Evolutionary conservation across 2,329 filamentous ascomycete genomes (phyloP), one percentile per base, ranked within the genome.

Genomic region (Fusarium solani-melongenae): DNA sequence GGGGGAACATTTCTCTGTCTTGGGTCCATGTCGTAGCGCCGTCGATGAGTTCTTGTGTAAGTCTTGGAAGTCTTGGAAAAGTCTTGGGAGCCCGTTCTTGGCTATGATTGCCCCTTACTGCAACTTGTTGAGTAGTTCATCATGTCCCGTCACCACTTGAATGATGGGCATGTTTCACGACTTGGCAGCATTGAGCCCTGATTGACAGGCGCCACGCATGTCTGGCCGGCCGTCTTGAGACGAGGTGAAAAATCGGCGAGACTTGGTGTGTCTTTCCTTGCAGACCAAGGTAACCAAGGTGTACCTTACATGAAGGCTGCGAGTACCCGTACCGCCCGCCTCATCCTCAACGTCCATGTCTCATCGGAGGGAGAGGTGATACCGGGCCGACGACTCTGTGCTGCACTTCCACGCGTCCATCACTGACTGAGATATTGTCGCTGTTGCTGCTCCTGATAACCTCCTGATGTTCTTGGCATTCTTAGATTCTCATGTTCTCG

Each of bases 1-100:
- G 68, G 70, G 69, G 74, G 72, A 61, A 27, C 41, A 58, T 36
- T 55, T 60, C 39, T 20, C 20, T 56, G 24, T 56, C 38, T 57
- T 41, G 56, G 27, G 49, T 33, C n/a, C 44, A 36, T 57, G 55
- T 24, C 55, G 55, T 38, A 39, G 55, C 55, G 55, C 33, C 22
- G 34, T 62, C 39, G 41, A 66, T 46, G 58, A 46, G 39, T 53
- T 62, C 46, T 62, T 55, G 44, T 62, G 46, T 41, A 53, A 49
- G 38, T 60, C 38, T 60, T 60, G 57, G 38, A 56, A 46, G 44
- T 41, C 59, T 53, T 57, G 49, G 36, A 56, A 51, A 27, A 64
- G 61, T 53, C 22, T 62, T 62, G 59, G 34, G 34, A 9, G n/a
- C 33, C 17, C 61, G 12, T 33, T 46, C 20, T 55, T 57, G 33